Evolutionary conservation across 345 rosid species (phyloP), one percentile per base, ranked within the genome.

Genomic region (Populus alba): DNA sequence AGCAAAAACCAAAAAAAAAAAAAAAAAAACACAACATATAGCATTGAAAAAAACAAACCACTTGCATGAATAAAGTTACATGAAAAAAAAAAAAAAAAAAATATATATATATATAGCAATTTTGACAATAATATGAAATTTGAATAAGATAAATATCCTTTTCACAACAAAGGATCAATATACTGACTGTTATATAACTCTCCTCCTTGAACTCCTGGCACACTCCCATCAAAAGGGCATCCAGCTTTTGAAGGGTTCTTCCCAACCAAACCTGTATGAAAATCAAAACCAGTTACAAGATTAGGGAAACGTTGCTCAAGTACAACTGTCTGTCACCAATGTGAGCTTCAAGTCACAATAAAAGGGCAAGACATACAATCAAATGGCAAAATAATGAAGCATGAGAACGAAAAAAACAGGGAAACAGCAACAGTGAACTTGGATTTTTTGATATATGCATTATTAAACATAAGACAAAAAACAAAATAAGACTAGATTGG

Each of bases 141-240:
- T 66, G 6, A 35, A 45, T 35, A 59, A 74, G 12, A 65, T 16
- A 43, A 63, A 59, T 8, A 69, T 67, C 16, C 8, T 22, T 70
- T 35, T 75, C 25, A 53, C 33, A 65, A 72, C 31, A 83, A 27
- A 68, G 75, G 75, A 71, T 51, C 70, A 80, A 74, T 73, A 75
- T 78, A 90, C 98, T 86, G 68, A 96, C 99, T 86, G 88, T 92
- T 79, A 97, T 49, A 81, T 97, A 97, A 74, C 89, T 83, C 78
- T 97, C 97, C 80, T 90, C 93, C 83, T 94, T 90, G 85, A 94
- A 97, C 84, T 91, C 95, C 83, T 92, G 95, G 87, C 99, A 97
- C 35, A 97, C 95, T 67, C 94, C 98, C 86, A 97, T 77, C 81
- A 97, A 84, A 72, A 97, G 95, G 17, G 99, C 89, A 83, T 97